Evolutionary conservation across 2,329 filamentous ascomycete species (phyloP), one percentile per base, ranked within the genome.

Genomic region (Ceratocystis alfenasii): DNA sequence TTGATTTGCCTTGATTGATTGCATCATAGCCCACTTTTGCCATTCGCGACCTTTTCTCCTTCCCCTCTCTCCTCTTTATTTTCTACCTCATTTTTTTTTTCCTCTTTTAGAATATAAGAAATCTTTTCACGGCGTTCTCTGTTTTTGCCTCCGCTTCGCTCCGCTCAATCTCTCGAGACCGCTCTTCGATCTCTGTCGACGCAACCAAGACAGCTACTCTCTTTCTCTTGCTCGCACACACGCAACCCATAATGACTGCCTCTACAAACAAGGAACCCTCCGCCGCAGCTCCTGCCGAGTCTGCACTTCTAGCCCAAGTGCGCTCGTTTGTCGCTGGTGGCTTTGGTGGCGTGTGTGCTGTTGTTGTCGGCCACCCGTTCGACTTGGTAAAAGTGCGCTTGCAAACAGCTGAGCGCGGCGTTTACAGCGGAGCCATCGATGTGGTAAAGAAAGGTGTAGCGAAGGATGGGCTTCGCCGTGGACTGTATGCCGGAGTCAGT

Each of bases 331-430:
- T 82, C 7, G 93, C 93, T 6, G 94, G 94, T 71, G 94, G 91
- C 69, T 95, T 95, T 68, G 94, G 94, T 71, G 94, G 94, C 71
- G 77, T 99, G 61, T 97, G 90, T 78, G 93, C 94, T 66, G 94
- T 99, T 65, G 75, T 99, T 53, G 92, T 97, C 68, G 89, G 94
- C 66, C 94, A 99, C 76, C 94, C 94, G 8, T 99, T 99, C 74
- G 94, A 99, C 75, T 81, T 99, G 71, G 93, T 97, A 75, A 99
- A 99, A 79, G 94, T 99, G 70, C 89, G 94, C 67, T 80, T 99
- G 75, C 94, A 99, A 80, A 99, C 94, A 1, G 91, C 94, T 45
- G 92, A 97, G 77, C 87, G 86, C 76, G 94, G 94, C 62, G 89
- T 96, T 45, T 99, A 99, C 78, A 87, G 81, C 45, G 87, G 88